These are phyloP conservation scores for Sporisorium iseilematis-ciliati DNA, from an alignment of 1,284 basidiomycete species.

Conservation along the genomic window DNA sequence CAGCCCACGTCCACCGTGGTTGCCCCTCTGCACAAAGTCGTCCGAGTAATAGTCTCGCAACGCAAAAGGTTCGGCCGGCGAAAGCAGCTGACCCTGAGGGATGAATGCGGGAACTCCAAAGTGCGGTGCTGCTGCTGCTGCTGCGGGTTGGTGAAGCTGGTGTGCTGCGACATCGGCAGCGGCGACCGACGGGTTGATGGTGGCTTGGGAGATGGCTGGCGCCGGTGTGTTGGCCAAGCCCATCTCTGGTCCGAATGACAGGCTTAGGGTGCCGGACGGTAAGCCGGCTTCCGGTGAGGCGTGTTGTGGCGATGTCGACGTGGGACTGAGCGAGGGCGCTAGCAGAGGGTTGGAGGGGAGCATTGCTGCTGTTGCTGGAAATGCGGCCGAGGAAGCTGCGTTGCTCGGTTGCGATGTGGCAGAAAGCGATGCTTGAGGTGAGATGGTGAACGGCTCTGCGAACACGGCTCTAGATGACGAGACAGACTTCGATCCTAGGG, in stretches of 20 bases:
- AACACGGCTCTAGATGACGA: not conserved
- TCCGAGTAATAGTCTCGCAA: constrained; percentile 35
- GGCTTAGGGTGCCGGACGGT: constrained; percentile 10
- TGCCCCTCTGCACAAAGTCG: constrained; percentile 21
- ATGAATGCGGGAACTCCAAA: constrained; percentile 16
- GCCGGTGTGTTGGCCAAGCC: not conserved
- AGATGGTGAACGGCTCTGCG: constrained; percentile 9
- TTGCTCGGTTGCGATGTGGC: not conserved
- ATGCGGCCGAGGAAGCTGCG: not conserved
- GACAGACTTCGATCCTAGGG: not conserved
- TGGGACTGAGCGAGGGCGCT: not conserved
- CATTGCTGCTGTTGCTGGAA: not conserved
- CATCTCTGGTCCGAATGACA: constrained; percentile 17
- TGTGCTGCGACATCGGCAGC: not conserved
- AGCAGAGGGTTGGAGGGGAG: not conserved
- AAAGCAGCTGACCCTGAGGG: constrained; percentile 13
- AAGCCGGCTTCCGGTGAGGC: not conserved
- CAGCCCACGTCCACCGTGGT: not conserved
- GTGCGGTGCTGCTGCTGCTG: constrained; percentile 19
- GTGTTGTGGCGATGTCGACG: not conserved
- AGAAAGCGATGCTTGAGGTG: constrained; percentile 9
- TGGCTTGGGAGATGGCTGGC: not conserved
- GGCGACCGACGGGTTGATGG: not conserved
- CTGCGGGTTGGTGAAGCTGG: not conserved
- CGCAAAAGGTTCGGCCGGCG: constrained; percentile 31